phyloP scores from a whole-genome alignment of 306 rosid genomes.

The Rosa persica region DNA sequence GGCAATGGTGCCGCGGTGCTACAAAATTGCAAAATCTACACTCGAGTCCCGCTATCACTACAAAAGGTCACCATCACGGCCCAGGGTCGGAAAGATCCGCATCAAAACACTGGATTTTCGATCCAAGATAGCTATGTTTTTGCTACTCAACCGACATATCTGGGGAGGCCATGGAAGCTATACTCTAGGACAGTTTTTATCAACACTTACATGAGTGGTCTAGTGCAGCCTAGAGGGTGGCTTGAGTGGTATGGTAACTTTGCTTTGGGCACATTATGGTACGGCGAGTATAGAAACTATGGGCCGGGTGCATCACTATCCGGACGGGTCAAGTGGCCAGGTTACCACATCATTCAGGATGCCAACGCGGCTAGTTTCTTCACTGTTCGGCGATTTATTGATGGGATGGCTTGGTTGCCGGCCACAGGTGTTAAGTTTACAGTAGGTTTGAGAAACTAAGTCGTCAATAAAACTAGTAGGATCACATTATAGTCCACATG shows the following conservation, averaged over 20 bases:
- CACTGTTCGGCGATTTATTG: slow-evolving; percentile 49
- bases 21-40: slow-evolving; percentile 75
- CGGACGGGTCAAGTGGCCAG: slow-evolving; percentile 68
- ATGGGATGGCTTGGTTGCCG: slow-evolving; percentile 69
- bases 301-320: slow-evolving; percentile 57
- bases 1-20: slow-evolving; percentile 84
- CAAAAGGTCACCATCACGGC: slow-evolving; percentile 86
- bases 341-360: slow-evolving; percentile 57
- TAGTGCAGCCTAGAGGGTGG: slow-evolving; percentile 85
- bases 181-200: slow-evolving; percentile 67
- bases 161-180: slow-evolving; percentile 83
- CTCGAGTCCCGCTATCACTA: slow-evolving; percentile 63
- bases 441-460: slow-evolving; percentile 44
- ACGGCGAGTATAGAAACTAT: slow-evolving; percentile 70
- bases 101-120: slow-evolving; percentile 71
- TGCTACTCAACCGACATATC: slow-evolving; percentile 72
- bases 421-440: slow-evolving; percentile 60
- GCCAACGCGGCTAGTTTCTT: slow-evolving; percentile 47
- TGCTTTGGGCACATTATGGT: slow-evolving; percentile 73
- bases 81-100: slow-evolving; percentile 76
- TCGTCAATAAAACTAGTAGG: not conserved
- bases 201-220: slow-evolving; percentile 68
- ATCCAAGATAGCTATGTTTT: slow-evolving; percentile 64
- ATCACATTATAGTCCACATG: not conserved
- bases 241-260: slow-evolving; percentile 81